A percentile compares a stretch with the other conserved stretches of the same genome.
Conservation (phyloP, 2,329 filamentous ascomycete genomes). For the Neodidymelliopsis sp. region DNA sequence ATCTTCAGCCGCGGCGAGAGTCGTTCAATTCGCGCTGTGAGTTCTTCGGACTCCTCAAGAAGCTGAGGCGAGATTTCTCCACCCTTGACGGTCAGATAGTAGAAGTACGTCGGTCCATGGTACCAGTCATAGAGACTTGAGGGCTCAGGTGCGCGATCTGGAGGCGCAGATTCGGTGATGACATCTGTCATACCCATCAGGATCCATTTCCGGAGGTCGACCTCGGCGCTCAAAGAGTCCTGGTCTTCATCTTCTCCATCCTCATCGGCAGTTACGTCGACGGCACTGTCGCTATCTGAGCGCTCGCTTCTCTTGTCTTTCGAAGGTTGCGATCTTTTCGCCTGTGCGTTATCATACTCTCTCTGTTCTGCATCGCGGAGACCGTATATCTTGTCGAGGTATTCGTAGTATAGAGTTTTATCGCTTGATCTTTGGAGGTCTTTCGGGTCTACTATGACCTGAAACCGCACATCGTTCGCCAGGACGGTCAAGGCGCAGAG, state of each 20-base stretch:
- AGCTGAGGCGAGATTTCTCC: constrained; percentile 12
- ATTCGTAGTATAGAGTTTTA: constrained; percentile 27
- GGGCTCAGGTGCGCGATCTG: constrained; percentile 23
- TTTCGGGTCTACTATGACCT: constrained; percentile 19
- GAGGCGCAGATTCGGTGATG: constrained; percentile 19
- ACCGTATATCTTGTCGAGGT: constrained; percentile 23
- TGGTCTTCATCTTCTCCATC: constrained; percentile 21
- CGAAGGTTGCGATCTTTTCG: constrained; percentile 6
- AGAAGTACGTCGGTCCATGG: constrained; percentile 30
- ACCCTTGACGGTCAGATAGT: constrained; percentile 13
- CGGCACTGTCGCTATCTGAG: constrained; percentile 27
- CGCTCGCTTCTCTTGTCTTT: constrained; percentile 5
- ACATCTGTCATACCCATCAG: constrained; percentile 17
- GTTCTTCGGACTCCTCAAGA: constrained; percentile 17
- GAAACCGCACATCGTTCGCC: constrained; percentile 31
- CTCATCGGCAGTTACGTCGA: constrained; percentile 25
- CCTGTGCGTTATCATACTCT: constrained; percentile 18
- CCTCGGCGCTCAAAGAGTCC: constrained; percentile 23
- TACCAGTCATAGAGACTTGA: constrained; percentile 28
- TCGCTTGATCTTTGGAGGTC: constrained; percentile 22
- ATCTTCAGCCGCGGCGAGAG: constrained; percentile 23
- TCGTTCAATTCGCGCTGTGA: constrained; percentile 21
- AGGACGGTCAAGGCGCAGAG: constrained; percentile 23
- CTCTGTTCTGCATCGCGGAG: constrained; percentile 26
- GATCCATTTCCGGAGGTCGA: constrained; percentile 27